phyloP scores from a whole-genome alignment of 1,284 basidiomycete species.

The Leccinum discolor region DNA sequence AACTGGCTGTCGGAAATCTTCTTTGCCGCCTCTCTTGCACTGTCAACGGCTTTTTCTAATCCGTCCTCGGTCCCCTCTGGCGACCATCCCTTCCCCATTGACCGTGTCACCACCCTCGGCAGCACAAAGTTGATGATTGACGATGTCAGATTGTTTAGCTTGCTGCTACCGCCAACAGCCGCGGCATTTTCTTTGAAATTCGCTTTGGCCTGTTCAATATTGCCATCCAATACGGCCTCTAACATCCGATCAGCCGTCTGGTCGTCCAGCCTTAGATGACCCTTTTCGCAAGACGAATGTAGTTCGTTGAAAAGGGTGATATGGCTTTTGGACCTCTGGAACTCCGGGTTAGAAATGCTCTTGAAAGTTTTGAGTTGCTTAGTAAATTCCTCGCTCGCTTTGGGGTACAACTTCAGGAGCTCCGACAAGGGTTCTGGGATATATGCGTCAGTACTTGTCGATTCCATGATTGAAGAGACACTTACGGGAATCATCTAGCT shows the following conservation, averaged over 20 bases:
- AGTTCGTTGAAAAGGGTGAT: constrained; percentile 22
- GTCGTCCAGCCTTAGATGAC: constrained; percentile 3
- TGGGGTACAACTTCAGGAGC: constrained; percentile 17
- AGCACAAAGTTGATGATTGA: too few relatives aligned
- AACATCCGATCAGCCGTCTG: constrained; percentile 10
- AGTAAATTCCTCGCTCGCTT: constrained; percentile 13
- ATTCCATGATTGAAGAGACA: not conserved
- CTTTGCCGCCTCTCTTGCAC: too few relatives aligned
- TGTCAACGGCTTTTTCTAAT: too few relatives aligned
- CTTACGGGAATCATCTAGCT: constrained; percentile 10
- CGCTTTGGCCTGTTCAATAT: constrained; percentile 6
- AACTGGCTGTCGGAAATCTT: too few relatives aligned
- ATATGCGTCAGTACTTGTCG: not conserved
- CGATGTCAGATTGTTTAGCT: not conserved
- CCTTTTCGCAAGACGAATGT: not conserved
- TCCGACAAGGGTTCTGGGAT: constrained; percentile 14
- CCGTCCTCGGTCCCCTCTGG: too few relatives aligned
- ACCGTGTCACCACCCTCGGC: too few relatives aligned
- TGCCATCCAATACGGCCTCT: constrained; percentile 7
- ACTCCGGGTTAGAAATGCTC: not conserved
- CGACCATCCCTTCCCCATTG: too few relatives aligned
- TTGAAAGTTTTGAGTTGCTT: constrained; percentile 1
- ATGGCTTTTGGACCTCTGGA: constrained; percentile 23
- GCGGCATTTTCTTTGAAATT: not conserved
- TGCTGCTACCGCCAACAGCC: not conserved